Evolutionary conservation across 106 monocot genomes (phyloP).

Genomic region (Phalaenopsis aphrodite): DNA sequence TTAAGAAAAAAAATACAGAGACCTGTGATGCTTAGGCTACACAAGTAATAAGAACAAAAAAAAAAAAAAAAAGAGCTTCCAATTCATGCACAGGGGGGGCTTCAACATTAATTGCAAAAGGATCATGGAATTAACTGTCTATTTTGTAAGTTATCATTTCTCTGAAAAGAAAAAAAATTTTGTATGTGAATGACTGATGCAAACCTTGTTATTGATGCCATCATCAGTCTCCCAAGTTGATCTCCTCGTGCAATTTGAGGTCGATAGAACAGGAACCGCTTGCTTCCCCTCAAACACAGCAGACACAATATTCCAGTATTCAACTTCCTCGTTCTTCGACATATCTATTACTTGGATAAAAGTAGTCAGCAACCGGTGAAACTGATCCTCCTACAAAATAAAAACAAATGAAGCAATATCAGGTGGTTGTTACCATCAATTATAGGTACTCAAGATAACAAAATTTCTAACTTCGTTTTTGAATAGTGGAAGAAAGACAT

Average conservation of each 20-base stretch:
- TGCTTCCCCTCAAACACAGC: slow-evolving; percentile 84
- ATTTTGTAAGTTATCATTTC: too few species aligned
- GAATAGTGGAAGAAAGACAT: too few species aligned
- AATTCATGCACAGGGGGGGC: too few species aligned
- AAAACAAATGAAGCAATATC: background rate
- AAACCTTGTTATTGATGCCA: slow-evolving; percentile 79
- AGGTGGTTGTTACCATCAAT: background rate
- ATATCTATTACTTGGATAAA: slow-evolving; percentile 93
- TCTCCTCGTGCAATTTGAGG: slow-evolving; percentile 29
- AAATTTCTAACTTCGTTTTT: too few species aligned
- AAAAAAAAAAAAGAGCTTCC: too few species aligned
- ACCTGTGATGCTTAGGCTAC: too few species aligned
- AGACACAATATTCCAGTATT: slow-evolving; percentile 78
- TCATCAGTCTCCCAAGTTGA: slow-evolving; percentile 23
- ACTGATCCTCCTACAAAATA: slow-evolving; percentile 79
- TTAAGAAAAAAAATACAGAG: too few species aligned
- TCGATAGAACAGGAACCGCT: slow-evolving; percentile 13
- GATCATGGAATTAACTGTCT: too few species aligned
- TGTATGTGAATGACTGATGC: background rate
- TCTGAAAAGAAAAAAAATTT: background rate
- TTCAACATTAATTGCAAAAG: too few species aligned
- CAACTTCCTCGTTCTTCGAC: slow-evolving; percentile 62
- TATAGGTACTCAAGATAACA: too few species aligned
- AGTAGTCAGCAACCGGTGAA: slow-evolving; percentile 73
- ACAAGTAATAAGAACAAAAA: too few species aligned